Evolutionary conservation across 116 monocot species (phyloP).

Genomic region (Papilionanthe hybrid): DNA sequence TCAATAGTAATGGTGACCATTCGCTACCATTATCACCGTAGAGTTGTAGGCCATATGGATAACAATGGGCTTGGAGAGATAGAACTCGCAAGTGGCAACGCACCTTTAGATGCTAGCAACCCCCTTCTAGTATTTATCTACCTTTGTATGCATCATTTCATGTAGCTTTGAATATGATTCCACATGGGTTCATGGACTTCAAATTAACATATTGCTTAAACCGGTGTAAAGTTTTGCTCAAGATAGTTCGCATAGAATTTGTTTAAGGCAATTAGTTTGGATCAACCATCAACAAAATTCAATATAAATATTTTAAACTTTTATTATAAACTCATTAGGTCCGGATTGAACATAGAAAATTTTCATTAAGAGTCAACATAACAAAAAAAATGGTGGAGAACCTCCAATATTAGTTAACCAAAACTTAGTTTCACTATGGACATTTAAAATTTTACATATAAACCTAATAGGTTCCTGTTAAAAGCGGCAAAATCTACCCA

Average conservation of each 20-base stretch:
- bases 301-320: background rate
- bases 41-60: background rate
- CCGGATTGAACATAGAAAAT: background rate
- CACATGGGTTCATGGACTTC: background rate
- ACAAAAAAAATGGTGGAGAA: background rate
- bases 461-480: background rate
- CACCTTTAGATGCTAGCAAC: background rate
- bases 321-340: background rate
- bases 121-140: too few species aligned
- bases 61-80: background rate
- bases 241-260: background rate
- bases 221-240: background rate
- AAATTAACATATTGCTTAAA: background rate
- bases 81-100: background rate
- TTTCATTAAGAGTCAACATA: background rate
- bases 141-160: background rate
- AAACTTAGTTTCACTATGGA: background rate
- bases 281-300: background rate
- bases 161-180: background rate
- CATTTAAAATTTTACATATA: background rate
- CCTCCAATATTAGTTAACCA: background rate
- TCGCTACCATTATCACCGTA: background rate
- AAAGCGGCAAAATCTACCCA: background rate
- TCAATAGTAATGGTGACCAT: background rate
- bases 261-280: background rate